Percentiles rank a stretch among this genome's conserved stretches.
phyloP scores from a whole-genome alignment of 495 filamentous ascomycete species.

The Beverwykella pulmonaria region DNA sequence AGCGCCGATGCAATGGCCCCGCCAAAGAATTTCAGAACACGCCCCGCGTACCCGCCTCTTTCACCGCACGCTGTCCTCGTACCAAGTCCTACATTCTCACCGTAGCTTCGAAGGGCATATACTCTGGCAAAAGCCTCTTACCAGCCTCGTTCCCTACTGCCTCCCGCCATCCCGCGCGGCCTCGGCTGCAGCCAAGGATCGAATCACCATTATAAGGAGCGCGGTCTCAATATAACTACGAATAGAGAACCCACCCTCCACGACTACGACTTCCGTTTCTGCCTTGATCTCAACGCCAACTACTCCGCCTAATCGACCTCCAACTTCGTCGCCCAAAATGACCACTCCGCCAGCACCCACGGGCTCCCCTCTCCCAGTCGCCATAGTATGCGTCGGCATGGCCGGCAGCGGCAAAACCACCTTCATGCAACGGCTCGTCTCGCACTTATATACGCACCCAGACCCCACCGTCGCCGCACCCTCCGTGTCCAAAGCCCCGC shows the following conservation, averaged over 20 bases:
- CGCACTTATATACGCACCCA: conserved; percentile 70
- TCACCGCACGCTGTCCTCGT: conserved; percentile 3
- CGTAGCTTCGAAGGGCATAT: neutral
- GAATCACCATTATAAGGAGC: too few species aligned
- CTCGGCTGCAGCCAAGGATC: too few species aligned
- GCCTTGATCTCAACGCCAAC: neutral
- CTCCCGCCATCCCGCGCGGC: too few species aligned
- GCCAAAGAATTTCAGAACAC: conserved; percentile 25
- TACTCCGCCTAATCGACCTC: neutral
- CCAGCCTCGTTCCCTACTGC: neutral
- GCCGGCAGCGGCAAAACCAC: conserved; percentile 97
- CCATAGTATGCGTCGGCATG: conserved; percentile 96
- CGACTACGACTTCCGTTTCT: neutral
- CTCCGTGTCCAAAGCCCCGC: conserved; percentile 52
- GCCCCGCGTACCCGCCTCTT: neutral
- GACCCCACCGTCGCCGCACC: conserved; percentile 24
- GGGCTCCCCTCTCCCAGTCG: conserved; percentile 53
- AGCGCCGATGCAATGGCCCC: neutral
- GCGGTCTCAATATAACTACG: too few species aligned
- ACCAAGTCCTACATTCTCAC: neutral
- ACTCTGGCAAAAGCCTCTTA: neutral
- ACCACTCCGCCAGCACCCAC: conserved; percentile 21
- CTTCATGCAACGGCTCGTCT: conserved; percentile 97
- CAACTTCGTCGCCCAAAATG: conserved; percentile 36
- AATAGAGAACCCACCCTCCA: too few species aligned